Evolutionary conservation across 768 basidiomycete species (phyloP).

Genomic region (Psilocybe azurescens): DNA sequence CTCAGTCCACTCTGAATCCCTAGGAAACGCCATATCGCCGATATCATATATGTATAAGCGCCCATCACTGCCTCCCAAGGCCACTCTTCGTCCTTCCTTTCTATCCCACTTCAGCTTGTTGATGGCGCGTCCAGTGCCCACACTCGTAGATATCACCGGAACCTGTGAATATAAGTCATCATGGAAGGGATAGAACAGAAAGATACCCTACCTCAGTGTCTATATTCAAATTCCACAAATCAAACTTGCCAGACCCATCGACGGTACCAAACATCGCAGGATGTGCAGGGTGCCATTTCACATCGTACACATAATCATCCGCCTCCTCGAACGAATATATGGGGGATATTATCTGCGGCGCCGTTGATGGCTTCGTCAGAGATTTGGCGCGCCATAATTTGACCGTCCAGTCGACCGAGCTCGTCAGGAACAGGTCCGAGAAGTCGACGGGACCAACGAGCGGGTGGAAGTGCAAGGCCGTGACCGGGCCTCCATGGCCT

Average conservation of each 20-base stretch:
- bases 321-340: constrained; percentile 96
- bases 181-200: background rate
- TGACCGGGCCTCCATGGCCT: constrained; percentile 92
- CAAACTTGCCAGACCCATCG: constrained; percentile 95
- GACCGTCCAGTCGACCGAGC: constrained; percentile 97
- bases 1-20: constrained; percentile 94
- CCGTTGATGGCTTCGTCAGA: constrained; percentile 73
- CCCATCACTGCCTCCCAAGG: constrained; percentile 92
- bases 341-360: constrained; percentile 64
- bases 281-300: constrained; percentile 96
- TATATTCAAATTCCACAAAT: constrained; percentile 96
- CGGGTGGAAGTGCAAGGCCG: constrained; percentile 95
- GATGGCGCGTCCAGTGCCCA: constrained; percentile 81
- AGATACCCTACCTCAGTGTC: constrained; percentile 84
- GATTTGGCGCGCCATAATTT: constrained; percentile 93
- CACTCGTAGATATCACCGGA: constrained; percentile 60
- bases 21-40: constrained; percentile 86
- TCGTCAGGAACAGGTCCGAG: constrained; percentile 91
- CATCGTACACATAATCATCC: constrained; percentile 98
- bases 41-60: constrained; percentile 94
- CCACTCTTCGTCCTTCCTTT: constrained; percentile 90
- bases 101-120: constrained; percentile 97
- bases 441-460: constrained; percentile 91
- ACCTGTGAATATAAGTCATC: background rate
- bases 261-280: constrained; percentile 94